These are phyloP conservation scores for Sugiyamaella pinicola DNA, from an alignment of 1,139 yeast genomes.

Conservation along the genomic window DNA sequence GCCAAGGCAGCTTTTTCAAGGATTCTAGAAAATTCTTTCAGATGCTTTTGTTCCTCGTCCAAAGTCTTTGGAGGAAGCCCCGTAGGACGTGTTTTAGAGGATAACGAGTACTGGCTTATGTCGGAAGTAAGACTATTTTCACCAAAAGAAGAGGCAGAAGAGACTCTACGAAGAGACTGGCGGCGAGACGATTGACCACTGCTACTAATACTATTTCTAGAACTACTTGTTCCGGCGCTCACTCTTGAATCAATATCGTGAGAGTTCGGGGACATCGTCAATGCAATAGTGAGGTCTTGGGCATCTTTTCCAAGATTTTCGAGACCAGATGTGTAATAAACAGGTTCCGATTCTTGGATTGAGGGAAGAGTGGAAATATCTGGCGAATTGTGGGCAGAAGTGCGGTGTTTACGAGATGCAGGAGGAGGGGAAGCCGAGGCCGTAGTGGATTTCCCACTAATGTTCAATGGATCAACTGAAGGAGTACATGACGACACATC, in stretches of 20 bases:
- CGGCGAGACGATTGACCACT: constrained; percentile 31
- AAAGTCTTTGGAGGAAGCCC: constrained; percentile 68
- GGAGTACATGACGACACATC: constrained; percentile 7
- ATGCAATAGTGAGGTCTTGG: constrained; percentile 49
- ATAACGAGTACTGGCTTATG: constrained; percentile 3
- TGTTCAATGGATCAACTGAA: constrained; percentile 19
- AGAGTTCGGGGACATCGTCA: constrained; percentile 35
- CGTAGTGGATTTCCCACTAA: too few species aligned
- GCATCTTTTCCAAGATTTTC: constrained; percentile 49
- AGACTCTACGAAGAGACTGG: constrained; percentile 16
- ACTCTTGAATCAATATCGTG: constrained; percentile 17
- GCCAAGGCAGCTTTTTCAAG: constrained; percentile 49
- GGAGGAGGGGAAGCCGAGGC: constrained; percentile 11
- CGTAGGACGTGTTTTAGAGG: constrained; percentile 55
- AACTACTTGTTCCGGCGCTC: constrained; percentile 6
- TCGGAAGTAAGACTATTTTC: constrained; percentile 4
- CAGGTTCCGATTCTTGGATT: constrained; percentile 35
- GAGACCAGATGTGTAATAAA: constrained; percentile 29
- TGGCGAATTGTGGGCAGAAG: constrained; percentile 24
- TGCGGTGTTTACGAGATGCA: constrained; percentile 17
- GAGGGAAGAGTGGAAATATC: constrained; percentile 28
- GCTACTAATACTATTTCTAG: constrained; percentile 37
- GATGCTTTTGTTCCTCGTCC: constrained; percentile 58
- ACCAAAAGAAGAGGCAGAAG: constrained; percentile 11
- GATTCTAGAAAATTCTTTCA: constrained; percentile 55